A percentile compares a stretch with the other conserved stretches of the same genome.
Conservation (phyloP, 306 rosid species). For the Castanea mollissima region DNA sequence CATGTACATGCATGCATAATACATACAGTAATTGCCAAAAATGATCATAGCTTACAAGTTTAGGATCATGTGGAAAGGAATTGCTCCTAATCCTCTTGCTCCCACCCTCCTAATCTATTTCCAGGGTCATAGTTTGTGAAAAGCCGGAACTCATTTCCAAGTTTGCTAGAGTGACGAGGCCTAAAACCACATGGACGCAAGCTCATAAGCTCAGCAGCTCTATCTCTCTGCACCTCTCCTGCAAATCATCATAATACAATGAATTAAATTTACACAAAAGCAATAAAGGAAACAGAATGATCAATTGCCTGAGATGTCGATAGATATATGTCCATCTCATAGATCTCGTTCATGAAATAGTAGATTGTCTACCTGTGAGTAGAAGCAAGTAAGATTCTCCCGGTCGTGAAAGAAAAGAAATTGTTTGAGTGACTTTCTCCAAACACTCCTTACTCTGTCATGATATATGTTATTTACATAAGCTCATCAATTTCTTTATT, state of each 20-base stretch:
- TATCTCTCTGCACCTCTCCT: conserved; percentile 90
- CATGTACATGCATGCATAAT: not conserved
- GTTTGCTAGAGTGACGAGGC: conserved; percentile 79
- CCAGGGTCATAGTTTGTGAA: conserved; percentile 92
- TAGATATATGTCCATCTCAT: not conserved
- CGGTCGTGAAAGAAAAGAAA: conserved; percentile 57
- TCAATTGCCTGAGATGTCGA: not conserved
- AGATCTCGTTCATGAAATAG: not conserved
- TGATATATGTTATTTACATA: conserved; percentile 8
- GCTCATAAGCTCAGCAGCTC: conserved; percentile 80
- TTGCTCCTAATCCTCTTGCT: conserved; percentile 35
- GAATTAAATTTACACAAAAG: not conserved
- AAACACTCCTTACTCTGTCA: conserved; percentile 84
- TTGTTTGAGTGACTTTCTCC: conserved; percentile 73
- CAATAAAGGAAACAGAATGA: not conserved
- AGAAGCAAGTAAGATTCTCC: conserved; percentile 63
- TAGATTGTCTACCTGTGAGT: conserved; percentile 63
- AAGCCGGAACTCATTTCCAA: conserved; percentile 83
- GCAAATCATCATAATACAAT: conserved; percentile 19
- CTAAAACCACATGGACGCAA: conserved; percentile 78
- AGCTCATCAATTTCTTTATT: conserved; percentile 15
- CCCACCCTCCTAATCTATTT: conserved; percentile 78
- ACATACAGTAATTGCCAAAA: not conserved
- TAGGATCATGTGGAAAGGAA: not conserved
- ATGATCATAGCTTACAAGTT: not conserved